phyloP scores from a whole-genome alignment of 805 yeast species.

The Wickerhamiella spandovensis region DNA sequence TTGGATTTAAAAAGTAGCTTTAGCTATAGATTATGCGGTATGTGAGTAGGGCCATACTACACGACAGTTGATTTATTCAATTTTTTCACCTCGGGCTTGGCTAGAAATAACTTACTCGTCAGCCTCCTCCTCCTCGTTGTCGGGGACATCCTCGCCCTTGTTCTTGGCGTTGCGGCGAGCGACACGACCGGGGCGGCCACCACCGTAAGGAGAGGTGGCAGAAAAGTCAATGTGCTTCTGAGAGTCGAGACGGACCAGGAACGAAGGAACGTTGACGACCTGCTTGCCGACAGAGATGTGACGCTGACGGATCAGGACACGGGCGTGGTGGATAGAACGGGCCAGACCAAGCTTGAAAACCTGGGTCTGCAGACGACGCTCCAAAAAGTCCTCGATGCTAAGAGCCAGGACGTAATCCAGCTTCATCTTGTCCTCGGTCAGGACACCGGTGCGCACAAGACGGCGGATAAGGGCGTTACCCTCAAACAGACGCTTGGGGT shows the following conservation, averaged over 20 bases:
- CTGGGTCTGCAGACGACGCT: conserved; percentile 99
- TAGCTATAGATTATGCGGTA: conserved; percentile 3
- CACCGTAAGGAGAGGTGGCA: conserved; percentile 99
- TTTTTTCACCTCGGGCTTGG: not conserved
- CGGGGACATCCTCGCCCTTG: conserved; percentile 55
- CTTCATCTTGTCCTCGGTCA: conserved; percentile 98
- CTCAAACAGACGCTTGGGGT: conserved; percentile 99
- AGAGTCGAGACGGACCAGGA: conserved; percentile 99
- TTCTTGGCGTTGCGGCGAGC: conserved; percentile 80
- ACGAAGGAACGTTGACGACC: conserved; percentile 95
- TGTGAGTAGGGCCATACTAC: conserved; percentile 2
- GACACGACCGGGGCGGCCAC: conserved; percentile 99
- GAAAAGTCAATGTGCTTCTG: conserved; percentile 99
- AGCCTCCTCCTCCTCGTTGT: conserved; percentile 53
- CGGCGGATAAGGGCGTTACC: conserved; percentile 99
- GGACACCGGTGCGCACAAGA: conserved; percentile 97
- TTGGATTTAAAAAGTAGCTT: not conserved
- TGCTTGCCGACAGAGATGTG: conserved; percentile 99
- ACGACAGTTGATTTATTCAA: not conserved
- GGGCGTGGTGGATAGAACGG: conserved; percentile 98
- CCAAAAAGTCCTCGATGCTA: conserved; percentile 97
- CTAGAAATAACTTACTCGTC: not conserved
- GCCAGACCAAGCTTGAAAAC: conserved; percentile 99
- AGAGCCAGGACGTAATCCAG: conserved; percentile 99
- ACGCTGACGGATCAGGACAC: conserved; percentile 97